phyloP scores from a whole-genome alignment of 768 basidiomycete species.

The Ephemerocybe angulata region DNA sequence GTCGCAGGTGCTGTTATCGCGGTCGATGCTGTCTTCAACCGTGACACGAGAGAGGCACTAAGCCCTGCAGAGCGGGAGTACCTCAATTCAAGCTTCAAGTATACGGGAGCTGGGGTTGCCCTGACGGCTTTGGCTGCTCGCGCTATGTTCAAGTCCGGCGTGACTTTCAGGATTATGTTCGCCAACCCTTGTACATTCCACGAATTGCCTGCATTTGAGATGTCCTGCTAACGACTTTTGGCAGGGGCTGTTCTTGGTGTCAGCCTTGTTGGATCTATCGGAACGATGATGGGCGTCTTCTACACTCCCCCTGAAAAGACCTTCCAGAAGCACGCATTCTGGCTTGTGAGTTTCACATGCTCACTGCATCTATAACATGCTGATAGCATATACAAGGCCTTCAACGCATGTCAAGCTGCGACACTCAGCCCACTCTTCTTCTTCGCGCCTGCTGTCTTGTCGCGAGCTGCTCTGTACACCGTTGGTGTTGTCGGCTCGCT shows the following conservation, averaged over 20 bases:
- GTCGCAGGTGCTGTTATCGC: slow-evolving; percentile 69
- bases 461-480: slow-evolving; percentile 85
- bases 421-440: slow-evolving; percentile 89
- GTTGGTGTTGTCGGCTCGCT: slow-evolving; percentile 82
- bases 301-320: slow-evolving; percentile 77
- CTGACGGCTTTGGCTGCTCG: slow-evolving; percentile 79
- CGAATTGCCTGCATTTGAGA: background rate
- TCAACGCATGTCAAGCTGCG: slow-evolving; percentile 83
- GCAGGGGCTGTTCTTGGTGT: slow-evolving; percentile 79
- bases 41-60: slow-evolving; percentile 72
- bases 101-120: slow-evolving; percentile 75
- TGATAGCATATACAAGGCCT: slow-evolving; percentile 46
- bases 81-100: slow-evolving; percentile 76
- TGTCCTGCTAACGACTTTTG: background rate
- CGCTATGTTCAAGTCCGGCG: slow-evolving; percentile 66
- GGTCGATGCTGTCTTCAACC: slow-evolving; percentile 64
- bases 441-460: slow-evolving; percentile 78
- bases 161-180: slow-evolving; percentile 71
- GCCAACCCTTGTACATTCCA: slow-evolving; percentile 71
- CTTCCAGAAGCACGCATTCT: slow-evolving; percentile 74
- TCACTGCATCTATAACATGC: background rate
- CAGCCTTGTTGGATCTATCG: slow-evolving; percentile 75
- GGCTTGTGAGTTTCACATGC: slow-evolving; percentile 52
- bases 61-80: slow-evolving; percentile 60
- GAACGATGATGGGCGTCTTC: slow-evolving; percentile 79